phyloP scores from a whole-genome alignment of 176 grass and related monocot species.

The Oryza longistaminata region DNA sequence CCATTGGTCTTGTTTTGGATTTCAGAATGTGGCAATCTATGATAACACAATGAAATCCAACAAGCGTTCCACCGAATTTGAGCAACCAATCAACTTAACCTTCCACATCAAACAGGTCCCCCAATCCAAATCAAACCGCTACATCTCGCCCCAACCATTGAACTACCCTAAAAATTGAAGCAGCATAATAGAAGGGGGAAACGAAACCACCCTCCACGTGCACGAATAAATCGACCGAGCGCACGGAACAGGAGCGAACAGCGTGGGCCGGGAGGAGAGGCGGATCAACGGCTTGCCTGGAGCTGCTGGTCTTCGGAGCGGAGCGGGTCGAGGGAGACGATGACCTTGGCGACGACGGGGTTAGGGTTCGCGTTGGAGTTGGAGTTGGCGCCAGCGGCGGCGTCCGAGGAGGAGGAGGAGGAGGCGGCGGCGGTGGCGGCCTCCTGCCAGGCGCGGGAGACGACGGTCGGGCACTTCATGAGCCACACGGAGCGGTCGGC shows the following conservation, averaged over 20 bases:
- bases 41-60: no score
- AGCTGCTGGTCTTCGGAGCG: constrained; percentile 51
- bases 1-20: background rate
- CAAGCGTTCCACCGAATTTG: no score
- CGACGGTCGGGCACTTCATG: constrained; percentile 90
- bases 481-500: constrained; percentile 84
- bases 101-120: background rate
- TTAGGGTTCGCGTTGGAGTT: constrained; percentile 42
- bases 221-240: background rate
- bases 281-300: constrained; percentile 47
- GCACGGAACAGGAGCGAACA: background rate
- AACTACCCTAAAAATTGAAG: background rate
- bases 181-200: background rate
- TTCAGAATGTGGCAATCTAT: background rate
- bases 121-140: background rate
- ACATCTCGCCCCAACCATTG: background rate
- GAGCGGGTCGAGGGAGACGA: constrained; percentile 85
- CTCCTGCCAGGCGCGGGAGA: constrained; percentile 74
- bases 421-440: constrained; percentile 37
- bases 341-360: constrained; percentile 71
- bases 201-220: background rate
- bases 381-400: background rate
- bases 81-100: background rate
- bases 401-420: background rate
- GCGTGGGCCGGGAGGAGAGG: background rate